Base-by-base conservation (phyloP, 1,284 basidiomycete species). In the Cutaneotrichosporon mucoides region DNA sequence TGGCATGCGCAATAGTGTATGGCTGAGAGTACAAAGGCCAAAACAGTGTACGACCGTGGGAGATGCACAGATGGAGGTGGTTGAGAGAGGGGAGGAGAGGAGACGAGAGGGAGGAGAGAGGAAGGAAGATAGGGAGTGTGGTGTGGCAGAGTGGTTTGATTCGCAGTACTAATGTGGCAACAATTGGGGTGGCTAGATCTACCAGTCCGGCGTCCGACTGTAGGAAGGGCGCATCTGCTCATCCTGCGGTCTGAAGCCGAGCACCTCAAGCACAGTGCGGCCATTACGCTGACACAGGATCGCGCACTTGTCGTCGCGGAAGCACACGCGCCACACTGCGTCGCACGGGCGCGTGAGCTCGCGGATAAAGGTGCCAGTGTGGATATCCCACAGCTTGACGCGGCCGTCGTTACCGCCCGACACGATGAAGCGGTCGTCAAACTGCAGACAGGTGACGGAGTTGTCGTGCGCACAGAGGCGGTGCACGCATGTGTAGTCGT, bases 391-490 rank as follows among this genome's bases (percentile, higher is more conserved):
- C 59, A 98, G 78, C 70, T 92, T 86, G 62, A 95, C 92, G 6
- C 88, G 82, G 4, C 95, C 95, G 71, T 98, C 95, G 69, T 92
- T 94, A 34, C 94, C 92, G 46, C 89, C 76, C 1, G 71, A 72
- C 37, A 81, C 75, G 66, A 81, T 76, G 77, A 89, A 92, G 55
- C 86, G 81, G 8, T 86, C 84, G 74, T 93, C 89, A 70, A 94
- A 89, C 76, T 97, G 94, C 12, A 98, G 81, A 16, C 88, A 87
- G 0, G 93, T 94, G 34, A 98, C 90, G 43, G 86, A 88, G 60
- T 91, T 92, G 78, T 93, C 90, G 81, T 98, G 94, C 3, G 91
- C 91, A 58, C 77, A 79, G 9, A 78, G 59, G 4, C 75, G 70
- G 62, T 77, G 72, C 12, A 72, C 69, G 53, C 81, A 81, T 42